Evolutionary conservation across 306 rosid species (phyloP).

Genomic region (Luffa aegyptiaca): DNA sequence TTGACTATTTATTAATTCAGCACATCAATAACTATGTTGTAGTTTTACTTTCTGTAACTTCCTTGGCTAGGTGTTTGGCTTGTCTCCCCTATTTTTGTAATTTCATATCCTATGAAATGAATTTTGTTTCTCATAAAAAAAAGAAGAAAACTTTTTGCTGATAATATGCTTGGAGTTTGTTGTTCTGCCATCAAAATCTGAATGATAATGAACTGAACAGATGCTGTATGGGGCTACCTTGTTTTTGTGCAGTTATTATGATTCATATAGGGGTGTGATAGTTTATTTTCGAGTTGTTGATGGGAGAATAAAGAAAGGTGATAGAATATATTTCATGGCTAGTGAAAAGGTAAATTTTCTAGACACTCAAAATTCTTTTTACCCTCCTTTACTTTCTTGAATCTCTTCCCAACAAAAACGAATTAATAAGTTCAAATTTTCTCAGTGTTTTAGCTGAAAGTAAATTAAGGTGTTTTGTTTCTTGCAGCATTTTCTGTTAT

Average conservation of each 20-base stretch:
- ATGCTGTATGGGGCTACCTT: not conserved
- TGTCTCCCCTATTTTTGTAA: not conserved
- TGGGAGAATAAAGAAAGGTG: constrained; percentile 88
- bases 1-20: not conserved
- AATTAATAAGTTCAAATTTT: not conserved
- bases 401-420: not conserved
- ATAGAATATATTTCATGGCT: constrained; percentile 82
- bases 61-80: not conserved
- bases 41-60: not conserved
- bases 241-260: constrained; percentile 69
- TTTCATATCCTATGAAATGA: not conserved
- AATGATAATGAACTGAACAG: not conserved
- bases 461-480: not conserved
- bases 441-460: not conserved
- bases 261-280: constrained; percentile 84
- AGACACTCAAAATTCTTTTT: constrained; percentile 1
- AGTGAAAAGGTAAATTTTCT: constrained; percentile 51
- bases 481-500: not conserved
- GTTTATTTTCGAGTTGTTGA: constrained; percentile 88
- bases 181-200: not conserved
- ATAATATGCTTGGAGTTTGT: not conserved
- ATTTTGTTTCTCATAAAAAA: not conserved
- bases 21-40: not conserved
- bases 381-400: not conserved
- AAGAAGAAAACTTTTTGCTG: no score